Percentiles rank a stretch among this genome's conserved stretches.
These are phyloP conservation scores for Clohesyomyces aquaticus DNA, from an alignment of 495 filamentous ascomycete species.

Conservation along the genomic window DNA sequence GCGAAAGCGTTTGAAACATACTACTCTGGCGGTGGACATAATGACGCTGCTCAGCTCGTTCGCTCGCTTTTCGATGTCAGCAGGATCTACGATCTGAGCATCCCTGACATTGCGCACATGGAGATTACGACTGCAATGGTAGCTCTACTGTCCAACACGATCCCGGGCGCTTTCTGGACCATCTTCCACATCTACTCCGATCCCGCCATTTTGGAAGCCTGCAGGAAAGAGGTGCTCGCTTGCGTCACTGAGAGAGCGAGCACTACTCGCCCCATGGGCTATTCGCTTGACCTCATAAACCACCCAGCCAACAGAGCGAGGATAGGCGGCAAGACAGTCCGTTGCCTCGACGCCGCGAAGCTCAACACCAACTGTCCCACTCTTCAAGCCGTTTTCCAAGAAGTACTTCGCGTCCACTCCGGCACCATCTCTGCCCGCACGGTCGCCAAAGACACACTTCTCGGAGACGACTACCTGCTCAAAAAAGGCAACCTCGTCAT, in stretches of 20 bases:
- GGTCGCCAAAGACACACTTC: slow-evolving; percentile 1
- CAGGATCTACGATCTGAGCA: not conserved
- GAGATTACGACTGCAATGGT: not conserved
- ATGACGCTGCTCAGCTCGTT: not conserved
- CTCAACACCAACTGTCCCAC: slow-evolving; percentile 9
- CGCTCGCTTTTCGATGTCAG: not conserved
- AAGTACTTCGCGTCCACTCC: slow-evolving; percentile 14
- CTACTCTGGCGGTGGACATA: not conserved
- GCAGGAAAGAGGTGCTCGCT: not conserved
- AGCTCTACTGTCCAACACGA: not conserved
- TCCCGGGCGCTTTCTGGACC: not conserved
- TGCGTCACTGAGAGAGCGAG: too few species aligned
- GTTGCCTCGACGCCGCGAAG: not conserved
- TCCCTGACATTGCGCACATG: not conserved
- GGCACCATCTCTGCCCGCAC: slow-evolving; percentile 9
- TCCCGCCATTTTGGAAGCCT: not conserved
- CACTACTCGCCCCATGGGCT: too few species aligned
- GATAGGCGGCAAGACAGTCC: not conserved
- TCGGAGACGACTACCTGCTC: slow-evolving; percentile 15
- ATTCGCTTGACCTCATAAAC: not conserved
- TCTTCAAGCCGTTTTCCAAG: not conserved
- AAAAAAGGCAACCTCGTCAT: slow-evolving; percentile 19
- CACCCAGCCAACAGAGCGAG: not conserved
- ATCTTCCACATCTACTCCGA: not conserved
- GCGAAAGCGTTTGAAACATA: not conserved